phyloP scores from a whole-genome alignment of 352 stramenopile genomes.

The Hyaloperonospora arabidopsidis region DNA sequence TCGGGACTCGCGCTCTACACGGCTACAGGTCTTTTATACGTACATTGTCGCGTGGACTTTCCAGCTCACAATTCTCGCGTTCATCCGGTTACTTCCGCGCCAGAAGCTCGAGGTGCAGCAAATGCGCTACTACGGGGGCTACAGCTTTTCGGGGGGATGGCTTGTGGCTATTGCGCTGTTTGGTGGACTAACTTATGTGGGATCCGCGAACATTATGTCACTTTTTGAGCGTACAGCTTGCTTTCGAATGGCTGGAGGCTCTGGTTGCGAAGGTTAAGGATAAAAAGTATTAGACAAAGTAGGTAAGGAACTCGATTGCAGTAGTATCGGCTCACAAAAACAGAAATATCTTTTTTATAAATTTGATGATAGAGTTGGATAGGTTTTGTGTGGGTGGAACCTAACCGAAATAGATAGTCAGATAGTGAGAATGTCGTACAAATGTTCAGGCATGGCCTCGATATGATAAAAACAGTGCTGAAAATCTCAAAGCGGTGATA shows the following conservation, averaged over 20 bases:
- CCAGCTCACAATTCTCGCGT: conserved; percentile 36
- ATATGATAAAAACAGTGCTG: too few species aligned
- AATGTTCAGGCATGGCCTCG: too few species aligned
- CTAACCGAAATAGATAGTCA: too few species aligned
- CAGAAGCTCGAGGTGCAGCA: conserved; percentile 65
- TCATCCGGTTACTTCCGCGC: conserved; percentile 38
- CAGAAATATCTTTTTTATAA: too few species aligned
- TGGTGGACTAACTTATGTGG: conserved; percentile 37
- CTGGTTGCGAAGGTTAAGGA: conserved; percentile 31
- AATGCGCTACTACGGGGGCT: conserved; percentile 50
- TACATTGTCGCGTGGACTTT: conserved; percentile 43
- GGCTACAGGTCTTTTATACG: conserved; percentile 40
- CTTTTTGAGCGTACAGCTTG: conserved; percentile 52
- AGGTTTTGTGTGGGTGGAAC: too few species aligned
- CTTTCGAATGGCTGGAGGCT: conserved; percentile 49
- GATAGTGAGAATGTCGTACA: too few species aligned
- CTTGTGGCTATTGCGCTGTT: conserved; percentile 32
- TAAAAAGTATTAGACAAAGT: too few species aligned
- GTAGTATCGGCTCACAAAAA: too few species aligned
- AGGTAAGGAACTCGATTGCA: too few species aligned
- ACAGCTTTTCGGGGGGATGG: conserved; percentile 35
- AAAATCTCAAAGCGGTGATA: too few species aligned
- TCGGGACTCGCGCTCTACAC: conserved; percentile 24
- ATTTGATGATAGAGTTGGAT: too few species aligned
- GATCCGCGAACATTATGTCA: conserved; percentile 34